Conservation (phyloP, 2,329 filamentous ascomycete genomes). For the Trichoderma sp. region DNA sequence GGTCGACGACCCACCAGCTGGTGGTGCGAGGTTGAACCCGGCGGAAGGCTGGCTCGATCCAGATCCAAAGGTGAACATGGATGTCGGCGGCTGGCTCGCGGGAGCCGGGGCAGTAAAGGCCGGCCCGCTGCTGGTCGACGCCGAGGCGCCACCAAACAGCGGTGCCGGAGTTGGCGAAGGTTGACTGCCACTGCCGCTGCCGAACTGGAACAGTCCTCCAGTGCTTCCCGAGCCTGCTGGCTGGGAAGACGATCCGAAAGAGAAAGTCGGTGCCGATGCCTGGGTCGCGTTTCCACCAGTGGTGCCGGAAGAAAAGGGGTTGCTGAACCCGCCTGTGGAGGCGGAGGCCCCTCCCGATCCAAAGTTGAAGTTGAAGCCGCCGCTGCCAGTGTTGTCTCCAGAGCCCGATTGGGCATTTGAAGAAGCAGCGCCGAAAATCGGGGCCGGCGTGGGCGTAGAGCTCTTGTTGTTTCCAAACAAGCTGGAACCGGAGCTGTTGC, state of each 20-base stretch:
- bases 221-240: constrained; percentile 23
- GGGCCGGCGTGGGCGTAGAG: constrained; percentile 29
- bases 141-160: constrained; percentile 40
- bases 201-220: constrained; percentile 46
- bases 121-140: constrained; percentile 37
- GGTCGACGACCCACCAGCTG: constrained; percentile 48
- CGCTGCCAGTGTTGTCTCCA: constrained; percentile 14
- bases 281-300: constrained; percentile 33
- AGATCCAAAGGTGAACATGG: constrained; percentile 41
- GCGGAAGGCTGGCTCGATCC: constrained; percentile 42
- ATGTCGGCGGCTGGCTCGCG: constrained; percentile 35
- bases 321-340: constrained; percentile 41
- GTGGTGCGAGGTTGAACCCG: constrained; percentile 46
- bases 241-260: constrained; percentile 40
- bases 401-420: constrained; percentile 32
- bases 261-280: constrained; percentile 40
- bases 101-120: constrained; percentile 47
- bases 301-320: constrained; percentile 44
- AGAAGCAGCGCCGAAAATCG: constrained; percentile 32
- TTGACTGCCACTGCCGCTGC: constrained; percentile 35
- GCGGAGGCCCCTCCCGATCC: constrained; percentile 33
- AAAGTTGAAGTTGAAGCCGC: constrained; percentile 41
- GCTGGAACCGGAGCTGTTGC: constrained; percentile 41
- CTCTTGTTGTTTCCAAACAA: constrained; percentile 42
- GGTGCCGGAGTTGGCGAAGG: constrained; percentile 34